Percentiles rank a stretch among this genome's conserved stretches.
Conservation (phyloP, 768 basidiomycete species). For the Cystobasidiopsis lactophilus region DNA sequence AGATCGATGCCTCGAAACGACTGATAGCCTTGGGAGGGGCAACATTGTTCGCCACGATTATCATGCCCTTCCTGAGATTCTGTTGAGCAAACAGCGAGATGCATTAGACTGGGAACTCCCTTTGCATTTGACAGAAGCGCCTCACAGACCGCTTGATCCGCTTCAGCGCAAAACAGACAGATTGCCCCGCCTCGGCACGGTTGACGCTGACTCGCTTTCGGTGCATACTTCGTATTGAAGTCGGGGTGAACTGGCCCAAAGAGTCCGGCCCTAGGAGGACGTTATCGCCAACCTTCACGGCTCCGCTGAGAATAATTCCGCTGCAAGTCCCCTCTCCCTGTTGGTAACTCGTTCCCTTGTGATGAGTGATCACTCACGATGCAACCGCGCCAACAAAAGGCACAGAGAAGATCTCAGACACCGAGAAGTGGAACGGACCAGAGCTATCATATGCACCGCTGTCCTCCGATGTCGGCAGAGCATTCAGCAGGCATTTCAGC, state of each 20-base stretch:
- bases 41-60: conserved; percentile 6
- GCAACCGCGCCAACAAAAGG: conserved; percentile 10
- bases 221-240: conserved; percentile 74
- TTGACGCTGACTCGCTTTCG: conserved; percentile 70
- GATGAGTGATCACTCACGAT: conserved; percentile 23
- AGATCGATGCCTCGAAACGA: conserved; percentile 76
- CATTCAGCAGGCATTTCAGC: no score
- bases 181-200: conserved; percentile 82
- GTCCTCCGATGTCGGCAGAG: no score
- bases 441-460: no score
- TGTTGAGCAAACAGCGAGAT: conserved; percentile 26
- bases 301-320: conserved; percentile 45
- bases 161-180: conserved; percentile 80
- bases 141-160: conserved; percentile 54
- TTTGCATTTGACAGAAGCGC: conserved; percentile 82
- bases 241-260: conserved; percentile 63
- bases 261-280: conserved; percentile 78
- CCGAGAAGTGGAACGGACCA: conserved; percentile 25
- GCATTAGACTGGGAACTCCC: conserved; percentile 53
- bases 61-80: conserved; percentile 14
- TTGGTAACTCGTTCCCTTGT: conserved; percentile 18
- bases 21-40: conserved; percentile 36
- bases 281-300: conserved; percentile 52
- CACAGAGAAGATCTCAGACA: conserved; percentile 28
- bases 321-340: background rate